Evolutionary conservation across 495 filamentous ascomycete species (phyloP).

Genomic region (Penicillium goetzii): DNA sequence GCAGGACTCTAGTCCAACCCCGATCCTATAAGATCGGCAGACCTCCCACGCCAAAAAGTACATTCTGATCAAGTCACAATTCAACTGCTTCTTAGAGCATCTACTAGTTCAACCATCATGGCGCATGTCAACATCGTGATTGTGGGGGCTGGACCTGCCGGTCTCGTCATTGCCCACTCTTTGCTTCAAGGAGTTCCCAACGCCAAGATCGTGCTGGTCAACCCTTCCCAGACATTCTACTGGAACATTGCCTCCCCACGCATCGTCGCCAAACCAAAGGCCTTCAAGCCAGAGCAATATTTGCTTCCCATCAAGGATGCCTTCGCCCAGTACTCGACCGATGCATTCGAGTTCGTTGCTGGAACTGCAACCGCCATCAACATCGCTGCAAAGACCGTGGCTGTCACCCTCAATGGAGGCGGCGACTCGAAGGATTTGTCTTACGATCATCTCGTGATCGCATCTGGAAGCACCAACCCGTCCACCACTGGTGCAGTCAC

Average conservation of each 20-base stretch:
- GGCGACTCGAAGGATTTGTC: constrained; percentile 36
- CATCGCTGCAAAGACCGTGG: constrained; percentile 43
- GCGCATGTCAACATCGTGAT: constrained; percentile 54
- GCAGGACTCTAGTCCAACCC: not conserved
- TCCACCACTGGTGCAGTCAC: constrained; percentile 41
- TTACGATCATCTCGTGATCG: constrained; percentile 62
- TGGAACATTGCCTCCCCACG: constrained; percentile 57
- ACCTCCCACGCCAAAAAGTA: constrained; percentile 1
- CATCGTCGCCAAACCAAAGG: constrained; percentile 44
- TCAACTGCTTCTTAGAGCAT: not conserved
- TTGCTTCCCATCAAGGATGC: constrained; percentile 52
- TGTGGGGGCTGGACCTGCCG: constrained; percentile 65
- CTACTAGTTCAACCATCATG: constrained; percentile 19
- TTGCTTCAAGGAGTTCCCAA: constrained; percentile 54
- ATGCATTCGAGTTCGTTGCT: constrained; percentile 57
- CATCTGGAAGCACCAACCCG: constrained; percentile 52
- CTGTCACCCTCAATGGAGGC: constrained; percentile 33
- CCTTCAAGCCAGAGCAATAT: constrained; percentile 46
- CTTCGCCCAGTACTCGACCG: constrained; percentile 54
- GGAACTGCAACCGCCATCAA: constrained; percentile 59
- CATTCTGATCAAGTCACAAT: not conserved
- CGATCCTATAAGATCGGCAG: constrained; percentile 16
- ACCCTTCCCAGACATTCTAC: constrained; percentile 56
- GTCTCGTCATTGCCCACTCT: constrained; percentile 61
- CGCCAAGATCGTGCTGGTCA: constrained; percentile 58